Evolutionary conservation across 768 basidiomycete species (phyloP).

Genomic region (Leccinum ochraceum): DNA sequence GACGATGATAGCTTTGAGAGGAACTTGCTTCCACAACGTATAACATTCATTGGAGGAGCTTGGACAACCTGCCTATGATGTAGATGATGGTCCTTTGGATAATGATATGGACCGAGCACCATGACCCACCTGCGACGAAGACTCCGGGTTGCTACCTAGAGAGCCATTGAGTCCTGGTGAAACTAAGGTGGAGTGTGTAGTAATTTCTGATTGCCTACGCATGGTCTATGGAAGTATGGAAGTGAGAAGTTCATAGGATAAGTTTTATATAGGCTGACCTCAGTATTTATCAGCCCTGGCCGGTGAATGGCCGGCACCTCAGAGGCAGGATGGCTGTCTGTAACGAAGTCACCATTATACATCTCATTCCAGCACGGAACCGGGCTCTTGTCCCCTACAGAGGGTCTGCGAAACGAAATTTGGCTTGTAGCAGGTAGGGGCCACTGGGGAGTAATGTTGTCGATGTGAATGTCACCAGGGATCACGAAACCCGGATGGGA

Average conservation of each 20-base stretch:
- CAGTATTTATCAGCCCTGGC: not conserved
- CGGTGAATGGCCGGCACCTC: not conserved
- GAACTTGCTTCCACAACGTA: conserved; percentile 15
- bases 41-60: conserved; percentile 18
- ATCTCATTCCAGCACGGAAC: not conserved
- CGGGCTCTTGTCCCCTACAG: not conserved
- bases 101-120: not conserved
- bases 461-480: not conserved
- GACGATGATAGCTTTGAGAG: conserved; percentile 19
- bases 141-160: not conserved
- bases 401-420: not conserved
- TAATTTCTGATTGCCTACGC: not conserved
- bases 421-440: not conserved
- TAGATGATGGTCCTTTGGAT: not conserved
- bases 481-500: not conserved
- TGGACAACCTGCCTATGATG: not conserved
- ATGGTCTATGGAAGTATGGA: not conserved
- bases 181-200: not conserved
- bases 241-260: not conserved
- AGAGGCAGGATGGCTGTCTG: not conserved
- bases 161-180: not conserved
- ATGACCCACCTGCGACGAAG: conserved; percentile 7
- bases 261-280: not conserved
- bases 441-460: not conserved
- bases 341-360: not conserved